Evolutionary conservation across 2,329 filamentous ascomycete genomes (phyloP).

Genomic region (Alternaria ethzedia): DNA sequence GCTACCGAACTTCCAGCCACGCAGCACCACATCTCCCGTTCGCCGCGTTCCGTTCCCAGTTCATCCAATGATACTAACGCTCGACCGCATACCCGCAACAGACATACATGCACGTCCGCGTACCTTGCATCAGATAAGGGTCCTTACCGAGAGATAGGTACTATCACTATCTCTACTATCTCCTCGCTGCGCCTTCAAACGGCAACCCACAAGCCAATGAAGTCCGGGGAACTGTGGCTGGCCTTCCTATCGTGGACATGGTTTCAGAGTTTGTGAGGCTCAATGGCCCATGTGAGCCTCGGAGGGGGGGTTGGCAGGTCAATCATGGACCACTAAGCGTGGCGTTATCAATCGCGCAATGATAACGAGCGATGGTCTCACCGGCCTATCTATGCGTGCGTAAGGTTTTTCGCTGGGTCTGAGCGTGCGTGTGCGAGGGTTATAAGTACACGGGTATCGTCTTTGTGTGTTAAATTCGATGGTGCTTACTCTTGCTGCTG

Average conservation of each 20-base stretch:
- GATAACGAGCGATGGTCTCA: constrained; percentile 46
- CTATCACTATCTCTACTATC: constrained; percentile 13
- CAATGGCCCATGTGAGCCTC: constrained; percentile 19
- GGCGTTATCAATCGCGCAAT: constrained; percentile 47
- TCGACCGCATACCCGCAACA: not conserved
- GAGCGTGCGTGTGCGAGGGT: not conserved
- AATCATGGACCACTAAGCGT: constrained; percentile 28
- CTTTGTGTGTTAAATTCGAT: not conserved
- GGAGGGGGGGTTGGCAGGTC: not conserved
- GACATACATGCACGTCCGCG: not conserved
- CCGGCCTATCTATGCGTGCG: constrained; percentile 6
- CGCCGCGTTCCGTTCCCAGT: not conserved
- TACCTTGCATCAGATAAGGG: not conserved
- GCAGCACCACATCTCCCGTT: not conserved
- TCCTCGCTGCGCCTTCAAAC: not conserved
- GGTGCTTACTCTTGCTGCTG: not conserved
- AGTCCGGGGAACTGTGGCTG: not conserved
- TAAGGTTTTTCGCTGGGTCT: not conserved
- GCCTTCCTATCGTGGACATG: constrained; percentile 1
- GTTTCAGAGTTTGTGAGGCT: constrained; percentile 5
- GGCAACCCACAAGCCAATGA: not conserved
- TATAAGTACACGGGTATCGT: constrained; percentile 21
- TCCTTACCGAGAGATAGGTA: constrained; percentile 3
- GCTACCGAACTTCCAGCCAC: not conserved
- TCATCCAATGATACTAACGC: not conserved